Percentiles rank a stretch among this genome's conserved stretches.
Conservation (phyloP, 2,329 filamentous ascomycete genomes). For the Sphaerostilbella broomeana region DNA sequence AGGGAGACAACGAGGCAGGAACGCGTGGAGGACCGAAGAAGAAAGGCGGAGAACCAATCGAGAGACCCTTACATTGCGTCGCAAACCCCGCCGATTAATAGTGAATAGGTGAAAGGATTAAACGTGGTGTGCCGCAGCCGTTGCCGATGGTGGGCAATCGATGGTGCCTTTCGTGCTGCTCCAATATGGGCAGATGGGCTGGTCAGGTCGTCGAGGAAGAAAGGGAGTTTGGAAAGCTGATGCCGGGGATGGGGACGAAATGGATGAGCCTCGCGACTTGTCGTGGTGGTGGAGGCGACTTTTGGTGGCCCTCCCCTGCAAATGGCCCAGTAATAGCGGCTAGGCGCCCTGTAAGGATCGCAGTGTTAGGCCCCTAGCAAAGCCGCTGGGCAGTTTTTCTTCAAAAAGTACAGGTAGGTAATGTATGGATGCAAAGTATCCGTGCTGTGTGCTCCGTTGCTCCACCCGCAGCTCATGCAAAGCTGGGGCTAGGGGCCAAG, state of each 20-base stretch:
- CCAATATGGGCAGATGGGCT: background rate
- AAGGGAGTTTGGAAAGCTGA: background rate
- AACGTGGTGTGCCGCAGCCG: slow-evolving; percentile 4
- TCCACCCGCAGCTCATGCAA: no score
- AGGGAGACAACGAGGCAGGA: background rate
- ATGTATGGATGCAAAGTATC: no score
- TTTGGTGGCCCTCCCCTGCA: slow-evolving; percentile 5
- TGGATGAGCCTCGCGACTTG: slow-evolving; percentile 10
- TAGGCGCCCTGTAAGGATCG: slow-evolving; percentile 7
- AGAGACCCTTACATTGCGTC: slow-evolving; percentile 14
- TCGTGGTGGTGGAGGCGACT: slow-evolving; percentile 12
- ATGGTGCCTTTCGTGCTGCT: background rate
- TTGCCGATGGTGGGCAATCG: slow-evolving; percentile 2
- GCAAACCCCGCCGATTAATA: slow-evolving; percentile 10
- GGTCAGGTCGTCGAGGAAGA: background rate
- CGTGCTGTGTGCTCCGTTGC: no score
- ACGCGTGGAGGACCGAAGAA: slow-evolving; percentile 3
- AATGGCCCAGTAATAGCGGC: slow-evolving; percentile 9
- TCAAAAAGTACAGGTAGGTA: no score
- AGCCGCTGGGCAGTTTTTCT: no score
- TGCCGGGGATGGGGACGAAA: slow-evolving; percentile 4
- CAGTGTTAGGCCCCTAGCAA: no score
- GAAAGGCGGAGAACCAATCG: background rate
- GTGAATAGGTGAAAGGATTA: background rate
- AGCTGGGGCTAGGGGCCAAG: no score